These are phyloP conservation scores for Coprinopsis sp. DNA, from an alignment of 768 basidiomycete species.

Conservation along the genomic window DNA sequence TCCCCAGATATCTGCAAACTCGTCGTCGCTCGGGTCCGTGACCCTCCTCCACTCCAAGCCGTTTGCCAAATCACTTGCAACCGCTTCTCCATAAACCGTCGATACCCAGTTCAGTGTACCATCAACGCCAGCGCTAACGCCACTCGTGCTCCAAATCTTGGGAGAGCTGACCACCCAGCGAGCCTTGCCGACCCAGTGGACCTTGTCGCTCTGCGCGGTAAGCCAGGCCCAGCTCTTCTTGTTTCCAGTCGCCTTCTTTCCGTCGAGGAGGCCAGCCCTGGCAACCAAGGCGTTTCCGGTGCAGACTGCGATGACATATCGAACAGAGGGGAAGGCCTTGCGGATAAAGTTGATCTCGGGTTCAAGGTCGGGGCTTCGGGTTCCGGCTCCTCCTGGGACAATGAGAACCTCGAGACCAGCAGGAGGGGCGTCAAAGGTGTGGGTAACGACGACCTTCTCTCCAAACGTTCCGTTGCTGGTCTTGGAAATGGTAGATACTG, in stretches of 20 bases:
- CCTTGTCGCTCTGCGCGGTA: slow-evolving; percentile 18
- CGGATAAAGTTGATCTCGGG: slow-evolving; percentile 21
- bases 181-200: slow-evolving; percentile 35
- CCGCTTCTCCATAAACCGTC: slow-evolving; percentile 25
- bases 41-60: slow-evolving; percentile 29
- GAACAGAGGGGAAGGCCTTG: slow-evolving; percentile 24
- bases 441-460: slow-evolving; percentile 19
- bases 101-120: too few species aligned
- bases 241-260: slow-evolving; percentile 35
- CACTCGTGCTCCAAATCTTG: slow-evolving; percentile 39
- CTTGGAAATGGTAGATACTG: slow-evolving; percentile 27
- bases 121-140: slow-evolving; percentile 35
- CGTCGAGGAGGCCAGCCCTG: slow-evolving; percentile 32
- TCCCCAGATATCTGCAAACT: slow-evolving; percentile 2
- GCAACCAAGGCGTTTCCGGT: slow-evolving; percentile 32
- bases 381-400: slow-evolving; percentile 17
- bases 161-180: slow-evolving; percentile 37
- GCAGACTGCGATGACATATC: slow-evolving; percentile 35
- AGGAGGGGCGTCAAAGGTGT: slow-evolving; percentile 13
- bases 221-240: slow-evolving; percentile 25
- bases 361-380: slow-evolving; percentile 11
- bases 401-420: slow-evolving; percentile 29
- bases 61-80: slow-evolving; percentile 20
- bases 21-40: too few species aligned
- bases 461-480: slow-evolving; percentile 25